Base-by-base conservation (phyloP, 2,329 filamentous ascomycete species). In the Talaromyces sp. region DNA sequence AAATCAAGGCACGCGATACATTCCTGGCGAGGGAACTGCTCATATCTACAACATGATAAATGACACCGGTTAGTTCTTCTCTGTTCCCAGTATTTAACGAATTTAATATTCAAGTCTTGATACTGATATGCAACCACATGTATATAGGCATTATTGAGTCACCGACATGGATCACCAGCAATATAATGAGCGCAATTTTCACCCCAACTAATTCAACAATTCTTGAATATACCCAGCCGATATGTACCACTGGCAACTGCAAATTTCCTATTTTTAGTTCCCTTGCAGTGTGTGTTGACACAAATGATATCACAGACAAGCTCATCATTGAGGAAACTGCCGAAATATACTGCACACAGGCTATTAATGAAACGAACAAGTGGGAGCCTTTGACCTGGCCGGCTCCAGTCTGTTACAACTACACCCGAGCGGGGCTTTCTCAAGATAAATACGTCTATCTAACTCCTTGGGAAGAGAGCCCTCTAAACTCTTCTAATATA, bases 391-490 rank as follows among this genome's bases (percentile, higher is more conserved):
- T 40, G 31, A 56, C n/a, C 16, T 56, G 53, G 59, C 14, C 31
- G 7, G 4, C 23, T 9, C 10, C 7, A 30, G 40, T 12, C 8
- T 56, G 59, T 50, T 28, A 36, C 16, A 61, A 61, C 10, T 61
- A 53, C 33, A 61, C 59, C 5, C 59, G 47, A 14, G 42, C 33
- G 14, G 59, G 59, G 28, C 40, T 61, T 18, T n/a, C 52, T 52
- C 52, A 50, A 12, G 30, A 61, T 28, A 18, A 31, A 18, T n/a
- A 52, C 16, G 28, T 40, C 12, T 51, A 5, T 10, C 31, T 56
- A 0, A 18, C 28, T 6, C 53, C 52, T 52, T 6, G 50, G 5
- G 7, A 3, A 6, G 10, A 7, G 2, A 7, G 5, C 12, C 10
- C 50, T 31, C 9, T 52, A 10, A 52, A 52, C 16, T 7, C 27